phyloP scores from a whole-genome alignment of 2,329 filamentous ascomycete genomes.

The Sphaerostilbella broomeana region DNA sequence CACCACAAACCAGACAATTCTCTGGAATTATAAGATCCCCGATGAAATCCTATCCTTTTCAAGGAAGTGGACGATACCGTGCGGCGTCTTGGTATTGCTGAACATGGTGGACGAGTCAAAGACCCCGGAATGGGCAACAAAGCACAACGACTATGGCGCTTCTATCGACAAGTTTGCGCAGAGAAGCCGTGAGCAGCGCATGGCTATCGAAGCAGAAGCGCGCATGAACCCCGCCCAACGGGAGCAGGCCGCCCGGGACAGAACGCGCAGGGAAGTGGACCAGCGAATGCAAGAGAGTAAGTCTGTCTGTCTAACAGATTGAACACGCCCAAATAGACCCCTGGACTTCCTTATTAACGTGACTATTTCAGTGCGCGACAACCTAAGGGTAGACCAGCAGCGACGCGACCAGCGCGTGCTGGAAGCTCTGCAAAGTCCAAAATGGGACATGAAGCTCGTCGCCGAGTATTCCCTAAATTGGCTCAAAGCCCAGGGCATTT shows the following conservation, averaged over 20 bases:
- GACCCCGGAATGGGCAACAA: slow-evolving; percentile 50
- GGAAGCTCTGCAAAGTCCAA: slow-evolving; percentile 48
- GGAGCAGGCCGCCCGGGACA: slow-evolving; percentile 33
- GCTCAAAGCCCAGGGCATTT: slow-evolving; percentile 30
- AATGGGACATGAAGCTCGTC: slow-evolving; percentile 43
- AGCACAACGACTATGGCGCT: slow-evolving; percentile 30
- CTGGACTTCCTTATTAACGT: slow-evolving; percentile 9
- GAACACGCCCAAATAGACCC: too few relatives aligned
- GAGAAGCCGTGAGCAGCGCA: slow-evolving; percentile 33
- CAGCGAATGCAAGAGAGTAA: slow-evolving; percentile 42
- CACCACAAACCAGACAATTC: slow-evolving; percentile 46
- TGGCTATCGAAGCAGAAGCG: slow-evolving; percentile 38
- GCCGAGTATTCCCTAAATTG: slow-evolving; percentile 39
- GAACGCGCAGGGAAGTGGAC: slow-evolving; percentile 36
- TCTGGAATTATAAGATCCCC: slow-evolving; percentile 56
- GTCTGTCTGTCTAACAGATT: too few relatives aligned
- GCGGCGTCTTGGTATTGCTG: slow-evolving; percentile 52
- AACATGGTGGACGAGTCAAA: slow-evolving; percentile 41
- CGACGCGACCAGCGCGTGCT: slow-evolving; percentile 39
- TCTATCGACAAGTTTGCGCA: slow-evolving; percentile 28
- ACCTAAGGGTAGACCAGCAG: slow-evolving; percentile 31
- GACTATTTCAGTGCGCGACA: slow-evolving; percentile 35
- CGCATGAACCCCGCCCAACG: slow-evolving; percentile 37
- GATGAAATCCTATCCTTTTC: slow-evolving; percentile 44
- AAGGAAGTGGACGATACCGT: slow-evolving; percentile 48